Conservation (phyloP, 371 early-diverging fungal species). For the Syncephalastrum monosporum region DNA sequence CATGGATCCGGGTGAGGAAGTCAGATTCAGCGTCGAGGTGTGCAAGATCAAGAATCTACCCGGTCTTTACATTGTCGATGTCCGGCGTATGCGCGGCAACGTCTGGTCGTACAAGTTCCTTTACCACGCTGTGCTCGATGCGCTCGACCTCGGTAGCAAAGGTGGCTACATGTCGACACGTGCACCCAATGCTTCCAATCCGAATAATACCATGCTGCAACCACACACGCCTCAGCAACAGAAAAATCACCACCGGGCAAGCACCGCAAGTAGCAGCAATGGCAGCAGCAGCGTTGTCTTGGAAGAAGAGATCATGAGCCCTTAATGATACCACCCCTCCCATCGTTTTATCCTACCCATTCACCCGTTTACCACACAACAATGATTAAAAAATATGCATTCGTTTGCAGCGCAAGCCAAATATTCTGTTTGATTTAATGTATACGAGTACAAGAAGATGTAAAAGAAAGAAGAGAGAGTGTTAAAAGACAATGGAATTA, state of each 20-base stretch:
- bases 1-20: conserved; percentile 83
- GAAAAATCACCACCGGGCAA: conserved; percentile 7
- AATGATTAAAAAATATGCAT: too few species aligned
- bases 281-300: conserved; percentile 4
- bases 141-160: conserved; percentile 57
- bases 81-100: conserved; percentile 88
- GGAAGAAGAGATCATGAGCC: background rate
- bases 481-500: too few species aligned
- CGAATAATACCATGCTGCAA: conserved; percentile 3
- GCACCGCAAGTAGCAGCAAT: conserved; percentile 9
- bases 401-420: too few species aligned
- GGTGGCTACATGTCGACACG: conserved; percentile 24
- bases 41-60: conserved; percentile 88
- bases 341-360: too few species aligned
- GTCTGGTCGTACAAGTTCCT: conserved; percentile 92
- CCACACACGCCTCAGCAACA: conserved; percentile 6
- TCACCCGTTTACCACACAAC: too few species aligned
- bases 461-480: too few species aligned
- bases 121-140: conserved; percentile 72
- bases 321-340: too few species aligned
- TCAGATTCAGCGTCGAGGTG: conserved; percentile 86
- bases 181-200: conserved; percentile 6
- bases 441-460: too few species aligned
- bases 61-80: conserved; percentile 87
- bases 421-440: too few species aligned